Evolutionary conservation across 2,329 filamentous ascomycete species (phyloP), one percentile per base, ranked within the genome.

Genomic region (Aureobasidium sp.): DNA sequence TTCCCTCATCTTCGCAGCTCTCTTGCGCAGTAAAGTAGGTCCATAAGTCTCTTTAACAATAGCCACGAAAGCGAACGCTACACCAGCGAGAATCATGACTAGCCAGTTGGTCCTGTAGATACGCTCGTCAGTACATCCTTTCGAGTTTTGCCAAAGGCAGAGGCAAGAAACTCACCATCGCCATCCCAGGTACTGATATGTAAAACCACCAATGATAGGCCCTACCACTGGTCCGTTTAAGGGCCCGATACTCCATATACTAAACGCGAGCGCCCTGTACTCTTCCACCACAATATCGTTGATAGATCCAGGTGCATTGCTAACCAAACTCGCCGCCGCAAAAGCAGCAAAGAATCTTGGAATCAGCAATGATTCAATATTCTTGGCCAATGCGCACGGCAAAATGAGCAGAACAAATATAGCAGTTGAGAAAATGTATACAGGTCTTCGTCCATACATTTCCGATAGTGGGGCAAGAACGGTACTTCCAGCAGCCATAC

Each of bases 261-360:
- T 90, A 74, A 96, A 90, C 46, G 87, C 87, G n/a, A 94, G 76
- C 2, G 90, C 90, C 17, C 92, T 85, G 69, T 89, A 85, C 53
- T 95, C 85, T 50, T 93, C 89, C 15, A 82, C 81, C n/a, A 90
- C 86, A 55, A 96, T 87, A 72, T 97, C 92, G 32, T 89, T 86
- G 12, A 96, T 83, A 8, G 87, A 90, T 2, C 92, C 92, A 0
- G 92, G 90, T 1, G 88, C 85, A 71, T 95, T 96, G 13, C 86
- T 85, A 29, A 96, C 86, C 84, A 95, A 88, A 46, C 88, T 90
- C 6, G 89, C 84, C 3, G 90, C 88, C 57, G 87, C 90, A 61
- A 91, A 74, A 8, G 87, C 88, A 34, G 85, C 87, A 66, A 94
- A 84, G 72, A 92, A 92, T 27, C 90, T 82, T 53, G 87, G 79